Evolutionary conservation across 1,284 basidiomycete genomes (phyloP), one percentile per base, ranked within the genome.

Genomic region (Marasmius tenuissimus): DNA sequence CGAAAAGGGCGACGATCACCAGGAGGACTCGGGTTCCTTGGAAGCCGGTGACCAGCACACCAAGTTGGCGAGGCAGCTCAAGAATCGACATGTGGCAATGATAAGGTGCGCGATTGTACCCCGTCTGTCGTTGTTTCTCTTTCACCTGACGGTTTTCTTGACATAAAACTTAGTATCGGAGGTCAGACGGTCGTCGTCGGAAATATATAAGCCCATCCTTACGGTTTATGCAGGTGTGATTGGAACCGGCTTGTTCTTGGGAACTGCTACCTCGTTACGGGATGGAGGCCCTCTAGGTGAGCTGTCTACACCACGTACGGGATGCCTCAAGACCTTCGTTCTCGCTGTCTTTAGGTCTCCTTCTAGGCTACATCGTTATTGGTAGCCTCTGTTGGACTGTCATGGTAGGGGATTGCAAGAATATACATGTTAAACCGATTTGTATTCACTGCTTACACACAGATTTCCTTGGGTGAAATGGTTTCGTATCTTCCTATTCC

Each of bases 51-150:
- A 37, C 3, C 52, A 33, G 9, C 52, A 54, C 37, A 37, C 18
- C 12, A 54, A 54, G 34, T 38, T 54, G 34, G 52, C 52, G 16
- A 78, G 86, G 45, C 83, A 87, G 72, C 75, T 88, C 64, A 89
- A 89, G 72, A 87, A 87, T 67, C 77, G 87, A 6, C 86, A 89
- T 71, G 78, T 89, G 59, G 85, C 87, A 38, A 89, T 88, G 87
- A 89, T 89, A 63, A 88, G 85, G 86, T 85, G 62, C 40, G 72
- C 49, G 27, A 27, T 27, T 27, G 27, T 27, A 27, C 27, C 27
- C 27, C 27, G 27, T 27, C 27, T 4, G 27, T 27, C 4, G 27
- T 27, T 27, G n/a, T 27, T 27, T 27, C 27, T 27, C 27, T 27
- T 27, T 4, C 27, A 27, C 27, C 27, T 27, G 27, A 27, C 27